These are phyloP conservation scores for Pythium brachiatum DNA, from an alignment of 352 stramenopile species.

Conservation along the genomic window DNA sequence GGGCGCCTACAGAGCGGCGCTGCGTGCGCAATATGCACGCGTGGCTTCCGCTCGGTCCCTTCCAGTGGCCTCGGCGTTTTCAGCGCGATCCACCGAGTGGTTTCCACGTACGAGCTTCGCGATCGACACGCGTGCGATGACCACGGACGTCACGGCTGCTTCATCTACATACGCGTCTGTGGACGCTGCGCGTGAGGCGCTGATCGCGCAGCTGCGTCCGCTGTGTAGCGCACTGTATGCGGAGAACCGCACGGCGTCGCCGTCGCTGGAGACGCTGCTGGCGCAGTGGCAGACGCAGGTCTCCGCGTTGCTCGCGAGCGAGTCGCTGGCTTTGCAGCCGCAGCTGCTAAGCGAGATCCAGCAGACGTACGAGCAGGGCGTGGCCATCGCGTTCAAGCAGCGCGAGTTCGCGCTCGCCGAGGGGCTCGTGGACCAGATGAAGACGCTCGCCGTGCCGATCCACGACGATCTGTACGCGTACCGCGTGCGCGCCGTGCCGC, in stretches of 20 bases:
- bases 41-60: neutral
- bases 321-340: neutral
- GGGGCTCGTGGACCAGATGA: slow-evolving; percentile 47
- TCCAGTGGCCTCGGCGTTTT: neutral
- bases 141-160: neutral
- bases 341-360: slow-evolving; percentile 33
- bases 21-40: neutral
- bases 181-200: slow-evolving; percentile 16
- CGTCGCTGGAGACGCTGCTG: slow-evolving; percentile 26
- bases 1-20: neutral
- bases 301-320: slow-evolving; percentile 19
- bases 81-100: neutral
- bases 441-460: slow-evolving; percentile 30
- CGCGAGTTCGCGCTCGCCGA: slow-evolving; percentile 50
- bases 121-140: neutral
- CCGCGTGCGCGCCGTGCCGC: slow-evolving; percentile 52
- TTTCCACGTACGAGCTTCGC: neutral
- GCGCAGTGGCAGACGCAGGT: slow-evolving; percentile 37
- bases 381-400: slow-evolving; percentile 75
- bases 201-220: slow-evolving; percentile 40
- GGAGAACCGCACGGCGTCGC: slow-evolving; percentile 37
- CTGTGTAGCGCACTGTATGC: slow-evolving; percentile 54
- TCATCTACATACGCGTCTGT: neutral
- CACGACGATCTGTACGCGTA: slow-evolving; percentile 44
- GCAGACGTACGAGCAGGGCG: slow-evolving; percentile 55